These are phyloP conservation scores for Piper betle DNA, from an alignment of 164 flowering plant genomes.

Conservation along the genomic window DNA sequence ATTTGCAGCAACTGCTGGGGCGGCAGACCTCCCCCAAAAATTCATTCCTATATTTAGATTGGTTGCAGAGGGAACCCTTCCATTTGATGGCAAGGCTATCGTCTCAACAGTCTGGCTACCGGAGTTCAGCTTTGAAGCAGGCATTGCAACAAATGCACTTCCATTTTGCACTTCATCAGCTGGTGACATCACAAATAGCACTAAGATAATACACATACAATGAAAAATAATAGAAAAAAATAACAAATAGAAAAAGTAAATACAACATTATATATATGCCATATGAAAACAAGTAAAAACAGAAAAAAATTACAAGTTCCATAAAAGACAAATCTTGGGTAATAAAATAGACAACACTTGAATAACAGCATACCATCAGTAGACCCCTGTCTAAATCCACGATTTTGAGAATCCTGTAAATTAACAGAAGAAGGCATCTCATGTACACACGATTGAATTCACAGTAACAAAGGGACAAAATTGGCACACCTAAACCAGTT, in stretches of 20 bases:
- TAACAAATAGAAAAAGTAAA: no score
- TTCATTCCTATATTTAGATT: constrained; percentile 25
- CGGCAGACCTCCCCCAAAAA: constrained; percentile 20
- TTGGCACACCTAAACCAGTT: no score
- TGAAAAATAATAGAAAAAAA: no score
- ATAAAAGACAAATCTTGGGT: background rate
- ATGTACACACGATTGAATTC: background rate
- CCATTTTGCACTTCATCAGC: constrained; percentile 17
- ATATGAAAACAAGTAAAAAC: background rate
- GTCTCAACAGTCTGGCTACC: constrained; percentile 9
- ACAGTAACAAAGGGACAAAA: no score
- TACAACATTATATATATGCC: no score
- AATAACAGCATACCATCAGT: constrained; percentile 11
- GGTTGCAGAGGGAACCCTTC: constrained; percentile 19
- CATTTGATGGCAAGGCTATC: constrained; percentile 15
- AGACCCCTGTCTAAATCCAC: constrained; percentile 12
- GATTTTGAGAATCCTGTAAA: constrained; percentile 15
- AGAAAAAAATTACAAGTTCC: background rate
- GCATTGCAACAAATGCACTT: constrained; percentile 9
- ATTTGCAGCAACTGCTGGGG: constrained; percentile 10
- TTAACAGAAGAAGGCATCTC: background rate
- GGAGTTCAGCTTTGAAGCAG: constrained; percentile 11
- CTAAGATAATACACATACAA: background rate
- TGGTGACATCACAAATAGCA: constrained; percentile 2
- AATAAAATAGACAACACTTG: background rate